Percentiles rank a stretch among this genome's conserved stretches.
Evolutionary conservation across 2,329 filamentous ascomycete species (phyloP).

Genomic region (Neopestalotiopsis rosae): DNA sequence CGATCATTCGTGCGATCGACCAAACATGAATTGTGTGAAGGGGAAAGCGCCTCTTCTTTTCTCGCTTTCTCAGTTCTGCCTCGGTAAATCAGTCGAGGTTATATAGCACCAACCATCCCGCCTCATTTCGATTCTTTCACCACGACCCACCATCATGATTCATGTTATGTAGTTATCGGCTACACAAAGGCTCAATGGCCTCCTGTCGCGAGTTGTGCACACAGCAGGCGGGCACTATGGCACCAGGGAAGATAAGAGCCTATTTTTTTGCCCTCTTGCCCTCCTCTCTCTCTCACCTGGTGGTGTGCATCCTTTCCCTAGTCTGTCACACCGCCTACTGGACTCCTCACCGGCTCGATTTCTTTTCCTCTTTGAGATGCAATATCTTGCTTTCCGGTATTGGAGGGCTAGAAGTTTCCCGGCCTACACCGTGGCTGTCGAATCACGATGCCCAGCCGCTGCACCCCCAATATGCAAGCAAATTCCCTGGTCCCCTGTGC

Average conservation of each 20-base stretch:
- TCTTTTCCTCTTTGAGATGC: conserved; percentile 1
- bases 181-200: neutral
- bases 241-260: neutral
- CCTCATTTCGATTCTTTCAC: neutral
- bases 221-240: neutral
- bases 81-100: neutral
- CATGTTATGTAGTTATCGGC: neutral
- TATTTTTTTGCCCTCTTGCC: neutral
- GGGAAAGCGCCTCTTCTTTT: neutral
- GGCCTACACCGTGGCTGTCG: neutral
- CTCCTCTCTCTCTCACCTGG: neutral
- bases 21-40: neutral
- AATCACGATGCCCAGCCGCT: conserved; percentile 8
- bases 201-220: neutral
- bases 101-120: neutral
- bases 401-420: neutral
- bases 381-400: neutral
- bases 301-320: conserved; percentile 3
- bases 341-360: conserved; percentile 1
- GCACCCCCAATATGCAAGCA: conserved; percentile 5
- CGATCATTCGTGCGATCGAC: neutral
- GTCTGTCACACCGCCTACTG: neutral
- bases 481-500: neutral
- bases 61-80: neutral
- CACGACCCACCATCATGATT: neutral